phyloP scores from a whole-genome alignment of 495 filamentous ascomycete species.

The Penicillium silybi region DNA sequence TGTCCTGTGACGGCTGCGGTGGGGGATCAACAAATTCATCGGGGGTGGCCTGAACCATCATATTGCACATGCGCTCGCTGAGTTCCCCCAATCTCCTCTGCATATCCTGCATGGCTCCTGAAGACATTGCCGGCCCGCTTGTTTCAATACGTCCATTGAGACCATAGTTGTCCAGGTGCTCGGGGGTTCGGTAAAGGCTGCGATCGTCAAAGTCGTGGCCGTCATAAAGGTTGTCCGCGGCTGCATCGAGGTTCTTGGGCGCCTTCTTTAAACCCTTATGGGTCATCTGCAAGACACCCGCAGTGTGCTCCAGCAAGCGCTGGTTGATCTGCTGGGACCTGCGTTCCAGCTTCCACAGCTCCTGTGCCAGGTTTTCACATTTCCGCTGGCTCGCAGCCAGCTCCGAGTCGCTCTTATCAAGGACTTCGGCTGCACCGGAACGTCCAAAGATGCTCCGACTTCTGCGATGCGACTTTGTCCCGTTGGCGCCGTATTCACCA shows the following conservation, averaged over 20 bases:
- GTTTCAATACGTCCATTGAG: slow-evolving; percentile 22
- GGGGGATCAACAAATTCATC: slow-evolving; percentile 30
- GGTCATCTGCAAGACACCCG: slow-evolving; percentile 83
- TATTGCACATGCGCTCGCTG: slow-evolving; percentile 63
- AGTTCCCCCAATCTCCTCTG: slow-evolving; percentile 69
- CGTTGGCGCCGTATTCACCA: slow-evolving; percentile 30
- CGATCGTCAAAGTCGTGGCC: slow-evolving; percentile 72
- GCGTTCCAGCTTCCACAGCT: slow-evolving; percentile 74
- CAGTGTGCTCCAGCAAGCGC: slow-evolving; percentile 81
- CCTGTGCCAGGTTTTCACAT: slow-evolving; percentile 78
- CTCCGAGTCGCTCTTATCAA: slow-evolving; percentile 67
- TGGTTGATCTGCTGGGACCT: slow-evolving; percentile 66
- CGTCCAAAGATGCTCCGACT: slow-evolving; percentile 52
- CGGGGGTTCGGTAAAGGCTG: slow-evolving; percentile 69
- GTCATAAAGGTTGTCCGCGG: slow-evolving; percentile 63
- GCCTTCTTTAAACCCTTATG: slow-evolving; percentile 62
- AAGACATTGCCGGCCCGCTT: slow-evolving; percentile 12
- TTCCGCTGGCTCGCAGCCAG: slow-evolving; percentile 67
- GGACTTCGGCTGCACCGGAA: slow-evolving; percentile 23
- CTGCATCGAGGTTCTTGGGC: slow-evolving; percentile 48
- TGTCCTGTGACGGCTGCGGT: slow-evolving; percentile 25
- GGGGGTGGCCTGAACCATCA: slow-evolving; percentile 60
- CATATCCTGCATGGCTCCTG: slow-evolving; percentile 51
- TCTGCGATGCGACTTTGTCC: slow-evolving; percentile 23
- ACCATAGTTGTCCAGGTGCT: slow-evolving; percentile 57